Percentiles rank a stretch among this genome's conserved stretches.
Conservation (phyloP, 106 monocot species). For the Iris macrosiphon region DNA sequence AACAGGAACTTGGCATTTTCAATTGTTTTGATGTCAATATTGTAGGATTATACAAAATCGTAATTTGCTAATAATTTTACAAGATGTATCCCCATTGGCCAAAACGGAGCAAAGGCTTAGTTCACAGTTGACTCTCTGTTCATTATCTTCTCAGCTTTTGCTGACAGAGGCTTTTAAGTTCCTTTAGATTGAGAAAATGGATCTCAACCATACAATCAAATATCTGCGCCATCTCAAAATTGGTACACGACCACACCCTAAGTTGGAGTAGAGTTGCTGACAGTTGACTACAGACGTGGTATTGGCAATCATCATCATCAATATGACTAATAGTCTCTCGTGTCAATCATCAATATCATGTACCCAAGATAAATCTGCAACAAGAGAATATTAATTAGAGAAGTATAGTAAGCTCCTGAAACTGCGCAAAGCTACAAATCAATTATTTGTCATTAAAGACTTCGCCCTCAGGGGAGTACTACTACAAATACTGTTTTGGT, state of each 20-base stretch:
- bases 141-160: too few relatives aligned
- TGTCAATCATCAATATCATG: conserved; percentile 29
- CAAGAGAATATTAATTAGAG: background rate
- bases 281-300: background rate
- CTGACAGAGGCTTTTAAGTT: background rate
- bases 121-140: too few relatives aligned
- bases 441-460: too few relatives aligned
- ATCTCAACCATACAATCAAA: background rate
- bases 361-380: conserved; percentile 39
- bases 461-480: too few relatives aligned
- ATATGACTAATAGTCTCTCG: background rate
- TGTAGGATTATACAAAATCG: conserved; percentile 5
- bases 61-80: conserved; percentile 14
- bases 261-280: too few relatives aligned
- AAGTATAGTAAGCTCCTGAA: too few relatives aligned
- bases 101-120: background rate
- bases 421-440: too few relatives aligned
- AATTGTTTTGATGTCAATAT: too few relatives aligned
- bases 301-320: background rate
- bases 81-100: conserved; percentile 5
- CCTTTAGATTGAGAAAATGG: background rate
- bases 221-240: background rate
- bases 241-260: too few relatives aligned
- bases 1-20: too few relatives aligned
- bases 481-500: background rate